phyloP scores from a whole-genome alignment of 2,329 filamentous ascomycete genomes.

The Xylaria sp. region DNA sequence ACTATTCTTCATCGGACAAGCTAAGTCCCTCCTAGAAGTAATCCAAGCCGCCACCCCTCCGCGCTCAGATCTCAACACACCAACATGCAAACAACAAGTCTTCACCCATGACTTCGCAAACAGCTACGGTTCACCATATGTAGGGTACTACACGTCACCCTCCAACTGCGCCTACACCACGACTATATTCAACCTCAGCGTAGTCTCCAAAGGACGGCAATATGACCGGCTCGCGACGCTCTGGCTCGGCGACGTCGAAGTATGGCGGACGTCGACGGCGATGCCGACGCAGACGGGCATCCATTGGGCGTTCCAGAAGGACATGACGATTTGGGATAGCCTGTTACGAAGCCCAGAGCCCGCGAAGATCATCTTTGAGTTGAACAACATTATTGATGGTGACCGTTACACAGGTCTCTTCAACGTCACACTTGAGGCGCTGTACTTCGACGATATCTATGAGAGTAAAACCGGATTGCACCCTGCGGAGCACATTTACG shows the following conservation, averaged over 20 bases:
- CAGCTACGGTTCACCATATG: conserved; percentile 47
- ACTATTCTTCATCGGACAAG: conserved; percentile 9
- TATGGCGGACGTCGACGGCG: conserved; percentile 73
- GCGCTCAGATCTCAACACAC: conserved; percentile 37
- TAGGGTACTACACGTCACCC: conserved; percentile 45
- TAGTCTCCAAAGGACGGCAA: conserved; percentile 68
- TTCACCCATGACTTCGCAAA: conserved; percentile 46
- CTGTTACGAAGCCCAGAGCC: conserved; percentile 58
- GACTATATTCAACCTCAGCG: conserved; percentile 67
- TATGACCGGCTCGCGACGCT: conserved; percentile 71
- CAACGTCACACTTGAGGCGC: conserved; percentile 68
- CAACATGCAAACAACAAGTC: conserved; percentile 42
- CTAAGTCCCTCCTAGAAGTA: conserved; percentile 40
- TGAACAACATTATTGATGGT: conserved; percentile 66
- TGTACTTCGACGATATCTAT: conserved; percentile 56
- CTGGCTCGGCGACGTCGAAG: conserved; percentile 71
- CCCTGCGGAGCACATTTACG: conserved; percentile 49
- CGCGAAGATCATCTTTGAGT: conserved; percentile 71
- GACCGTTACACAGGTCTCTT: conserved; percentile 69
- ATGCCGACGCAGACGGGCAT: conserved; percentile 70
- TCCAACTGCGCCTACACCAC: conserved; percentile 47
- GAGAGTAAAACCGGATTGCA: conserved; percentile 42
- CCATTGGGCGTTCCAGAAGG: conserved; percentile 66
- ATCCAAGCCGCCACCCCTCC: conserved; percentile 47
- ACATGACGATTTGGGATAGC: conserved; percentile 67